These are phyloP conservation scores for Ceratocystis diversiconidia DNA, from an alignment of 2,329 filamentous ascomycete genomes.

Conservation along the genomic window DNA sequence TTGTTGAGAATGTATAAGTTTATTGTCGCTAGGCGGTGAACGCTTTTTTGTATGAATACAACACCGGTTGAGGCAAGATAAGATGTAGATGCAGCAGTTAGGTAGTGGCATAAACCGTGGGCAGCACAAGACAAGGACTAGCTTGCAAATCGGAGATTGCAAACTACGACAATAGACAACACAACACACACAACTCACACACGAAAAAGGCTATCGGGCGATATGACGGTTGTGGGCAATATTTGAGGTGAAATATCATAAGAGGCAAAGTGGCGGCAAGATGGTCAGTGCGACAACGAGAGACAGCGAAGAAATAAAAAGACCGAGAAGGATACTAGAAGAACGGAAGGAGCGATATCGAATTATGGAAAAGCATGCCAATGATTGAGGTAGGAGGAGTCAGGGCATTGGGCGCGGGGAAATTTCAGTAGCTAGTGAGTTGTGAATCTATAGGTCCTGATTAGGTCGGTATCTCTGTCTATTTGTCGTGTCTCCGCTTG, in stretches of 20 bases:
- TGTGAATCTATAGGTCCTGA: background rate
- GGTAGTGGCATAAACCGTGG: too few relatives aligned
- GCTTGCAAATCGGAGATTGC: background rate
- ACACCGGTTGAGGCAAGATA: too few relatives aligned
- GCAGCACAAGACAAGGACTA: background rate
- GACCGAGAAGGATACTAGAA: slow-evolving; percentile 1
- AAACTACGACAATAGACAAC: background rate
- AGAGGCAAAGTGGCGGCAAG: background rate
- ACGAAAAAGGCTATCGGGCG: slow-evolving; percentile 1
- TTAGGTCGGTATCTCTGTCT: background rate
- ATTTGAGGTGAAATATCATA: slow-evolving; percentile 3
- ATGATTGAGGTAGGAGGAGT: background rate
- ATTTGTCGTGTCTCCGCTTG: background rate
- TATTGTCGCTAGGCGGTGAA: too few relatives aligned
- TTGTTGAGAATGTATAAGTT: background rate
- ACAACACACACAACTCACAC: background rate
- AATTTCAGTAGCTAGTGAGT: background rate
- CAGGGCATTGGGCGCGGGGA: slow-evolving; percentile 2
- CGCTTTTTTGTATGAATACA: too few relatives aligned
- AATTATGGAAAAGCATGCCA: background rate
- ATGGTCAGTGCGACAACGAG: slow-evolving; percentile 4
- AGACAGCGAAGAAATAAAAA: slow-evolving; percentile 3
- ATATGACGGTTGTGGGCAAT: background rate
- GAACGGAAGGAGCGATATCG: background rate
- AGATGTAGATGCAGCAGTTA: too few relatives aligned